Evolutionary conservation across 1,284 basidiomycete genomes (phyloP).

Genomic region (Microbotryum intermedium): DNA sequence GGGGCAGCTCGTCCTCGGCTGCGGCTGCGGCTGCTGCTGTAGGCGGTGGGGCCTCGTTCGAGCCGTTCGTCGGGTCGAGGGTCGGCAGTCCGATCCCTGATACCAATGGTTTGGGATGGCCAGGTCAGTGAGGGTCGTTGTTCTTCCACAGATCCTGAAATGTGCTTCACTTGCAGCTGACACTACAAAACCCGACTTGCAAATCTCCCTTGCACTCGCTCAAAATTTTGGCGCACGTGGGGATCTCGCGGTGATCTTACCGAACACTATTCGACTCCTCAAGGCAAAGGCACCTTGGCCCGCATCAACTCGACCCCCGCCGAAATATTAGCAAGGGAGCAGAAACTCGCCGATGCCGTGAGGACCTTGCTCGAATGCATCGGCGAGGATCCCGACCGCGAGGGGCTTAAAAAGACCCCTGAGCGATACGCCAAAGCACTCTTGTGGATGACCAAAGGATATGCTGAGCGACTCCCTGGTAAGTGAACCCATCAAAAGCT

Average conservation of each 20-base stretch:
- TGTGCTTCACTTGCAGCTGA: not conserved
- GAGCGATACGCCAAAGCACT: conserved; percentile 94
- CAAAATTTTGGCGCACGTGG: not conserved
- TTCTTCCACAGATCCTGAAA: conserved; percentile 11
- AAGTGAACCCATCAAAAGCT: conserved; percentile 26
- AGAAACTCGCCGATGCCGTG: conserved; percentile 73
- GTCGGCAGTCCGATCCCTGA: conserved; percentile 26
- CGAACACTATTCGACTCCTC: not conserved
- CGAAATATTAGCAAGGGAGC: conserved; percentile 62
- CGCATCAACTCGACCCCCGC: conserved; percentile 68
- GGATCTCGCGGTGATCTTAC: not conserved
- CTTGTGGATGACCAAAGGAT: conserved; percentile 98
- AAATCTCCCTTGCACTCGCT: not conserved
- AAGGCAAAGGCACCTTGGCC: conserved; percentile 82
- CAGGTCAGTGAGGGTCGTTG: conserved; percentile 50
- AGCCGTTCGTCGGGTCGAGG: conserved; percentile 21
- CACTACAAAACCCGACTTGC: not conserved
- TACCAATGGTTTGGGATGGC: conserved; percentile 77
- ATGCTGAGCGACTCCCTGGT: conserved; percentile 89
- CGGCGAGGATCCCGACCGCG: conserved; percentile 92
- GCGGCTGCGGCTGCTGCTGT: too few relatives aligned
- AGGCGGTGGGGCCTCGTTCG: conserved; percentile 2
- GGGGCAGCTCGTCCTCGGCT: too few relatives aligned
- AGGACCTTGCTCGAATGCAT: conserved; percentile 92
- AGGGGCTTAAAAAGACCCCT: conserved; percentile 83